A percentile compares a stretch with the other conserved stretches of the same genome.
Conservation (phyloP, 2,329 filamentous ascomycete species). For the Epichloe sp. region DNA sequence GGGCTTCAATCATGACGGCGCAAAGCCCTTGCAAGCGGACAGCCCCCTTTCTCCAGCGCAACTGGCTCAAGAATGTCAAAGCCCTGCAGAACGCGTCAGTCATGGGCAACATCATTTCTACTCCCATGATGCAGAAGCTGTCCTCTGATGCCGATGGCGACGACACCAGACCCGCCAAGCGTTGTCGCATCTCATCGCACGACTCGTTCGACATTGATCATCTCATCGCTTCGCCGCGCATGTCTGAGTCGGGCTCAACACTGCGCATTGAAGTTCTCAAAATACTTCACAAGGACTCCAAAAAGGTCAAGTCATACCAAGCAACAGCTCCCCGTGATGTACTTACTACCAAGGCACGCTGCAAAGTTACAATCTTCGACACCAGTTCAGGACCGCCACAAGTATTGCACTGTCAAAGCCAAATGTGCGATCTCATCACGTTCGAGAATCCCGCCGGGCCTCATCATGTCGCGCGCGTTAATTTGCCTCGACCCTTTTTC, state of each 20-base stretch:
- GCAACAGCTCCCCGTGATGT: slow-evolving; percentile 16
- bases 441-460: slow-evolving; percentile 34
- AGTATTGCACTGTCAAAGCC: slow-evolving; percentile 39
- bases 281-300: slow-evolving; percentile 35
- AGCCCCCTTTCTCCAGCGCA: slow-evolving; percentile 41
- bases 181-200: slow-evolving; percentile 33
- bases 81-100: slow-evolving; percentile 24
- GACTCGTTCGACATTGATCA: slow-evolving; percentile 20
- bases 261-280: slow-evolving; percentile 41
- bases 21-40: slow-evolving; percentile 33
- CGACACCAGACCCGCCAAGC: slow-evolving; percentile 31
- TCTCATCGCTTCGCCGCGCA: slow-evolving; percentile 18
- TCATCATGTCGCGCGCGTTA: slow-evolving; percentile 33
- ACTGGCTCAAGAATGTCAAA: slow-evolving; percentile 36
- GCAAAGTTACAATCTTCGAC: slow-evolving; percentile 25
- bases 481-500: slow-evolving; percentile 35
- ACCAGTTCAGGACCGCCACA: slow-evolving; percentile 22
- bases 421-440: slow-evolving; percentile 38
- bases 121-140: slow-evolving; percentile 21
- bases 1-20: slow-evolving; percentile 33
- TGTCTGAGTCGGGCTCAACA: slow-evolving; percentile 23
- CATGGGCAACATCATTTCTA: slow-evolving; percentile 32
- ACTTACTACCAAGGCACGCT: slow-evolving; percentile 21
- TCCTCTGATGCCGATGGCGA: slow-evolving; percentile 22
- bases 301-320: slow-evolving; percentile 20